These are phyloP conservation scores for Microbotryum intermedium DNA, from an alignment of 1,284 basidiomycete species.

Conservation along the genomic window DNA sequence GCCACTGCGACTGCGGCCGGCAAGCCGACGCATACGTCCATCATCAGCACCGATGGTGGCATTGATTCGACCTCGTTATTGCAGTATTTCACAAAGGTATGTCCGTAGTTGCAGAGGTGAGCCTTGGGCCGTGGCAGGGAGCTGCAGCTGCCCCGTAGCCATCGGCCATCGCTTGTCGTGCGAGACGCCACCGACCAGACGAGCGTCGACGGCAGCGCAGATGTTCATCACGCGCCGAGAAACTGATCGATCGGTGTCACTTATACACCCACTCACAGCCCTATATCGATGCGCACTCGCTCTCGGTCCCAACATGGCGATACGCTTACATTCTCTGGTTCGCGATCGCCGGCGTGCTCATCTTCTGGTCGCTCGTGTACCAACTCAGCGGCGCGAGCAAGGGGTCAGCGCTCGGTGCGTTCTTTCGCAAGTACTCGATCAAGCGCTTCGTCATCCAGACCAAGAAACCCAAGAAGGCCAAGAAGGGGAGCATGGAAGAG, in stretches of 20 bases:
- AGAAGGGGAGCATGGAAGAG: constrained; percentile 5
- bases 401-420: constrained; percentile 22
- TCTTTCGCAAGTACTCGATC: constrained; percentile 28
- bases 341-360: constrained; percentile 33
- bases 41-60: constrained; percentile 17
- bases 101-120: neutral
- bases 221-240: no score
- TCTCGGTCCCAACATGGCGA: constrained; percentile 40
- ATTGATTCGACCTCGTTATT: constrained; percentile 17
- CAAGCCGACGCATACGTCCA: neutral
- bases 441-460: constrained; percentile 17
- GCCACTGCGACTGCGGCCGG: constrained; percentile 2
- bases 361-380: constrained; percentile 36
- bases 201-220: neutral
- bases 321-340: constrained; percentile 43
- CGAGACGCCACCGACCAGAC: neutral
- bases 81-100: constrained; percentile 23
- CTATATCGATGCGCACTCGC: constrained; percentile 39
- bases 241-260: neutral
- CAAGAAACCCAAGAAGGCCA: neutral
- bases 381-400: constrained; percentile 26
- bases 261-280: constrained; percentile 3
- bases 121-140: no score
- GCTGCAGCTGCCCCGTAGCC: no score
- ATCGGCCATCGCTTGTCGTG: no score